A percentile compares a stretch with the other conserved stretches of the same genome.
Conservation (phyloP, 176 grass and related monocot species). For the Oropetium thomaeum region DNA sequence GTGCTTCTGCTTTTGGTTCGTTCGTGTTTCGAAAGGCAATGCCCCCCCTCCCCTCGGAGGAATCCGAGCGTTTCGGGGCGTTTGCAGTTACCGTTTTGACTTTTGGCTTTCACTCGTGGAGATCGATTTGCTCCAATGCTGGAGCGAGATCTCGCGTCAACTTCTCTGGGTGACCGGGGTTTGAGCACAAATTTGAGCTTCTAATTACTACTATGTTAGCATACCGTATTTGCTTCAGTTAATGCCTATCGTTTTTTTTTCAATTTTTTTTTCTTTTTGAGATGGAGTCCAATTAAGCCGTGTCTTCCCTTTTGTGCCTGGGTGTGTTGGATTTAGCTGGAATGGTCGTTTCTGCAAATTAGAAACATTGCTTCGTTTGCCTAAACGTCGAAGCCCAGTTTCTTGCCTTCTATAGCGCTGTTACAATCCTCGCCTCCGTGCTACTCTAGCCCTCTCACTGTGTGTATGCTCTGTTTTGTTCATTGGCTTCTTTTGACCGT, state of each 20-base stretch:
- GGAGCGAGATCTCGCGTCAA: slow-evolving; percentile 30
- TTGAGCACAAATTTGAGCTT: slow-evolving; percentile 13
- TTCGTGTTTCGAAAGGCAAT: background rate
- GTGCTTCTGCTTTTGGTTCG: no score
- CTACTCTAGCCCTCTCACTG: background rate
- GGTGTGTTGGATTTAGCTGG: background rate
- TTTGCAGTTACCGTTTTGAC: background rate
- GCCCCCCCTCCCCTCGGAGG: background rate
- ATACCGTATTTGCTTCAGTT: slow-evolving; percentile 2
- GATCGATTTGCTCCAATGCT: background rate
- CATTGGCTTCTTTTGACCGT: slow-evolving; percentile 1
- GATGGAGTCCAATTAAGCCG: background rate
- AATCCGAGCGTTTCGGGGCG: background rate
- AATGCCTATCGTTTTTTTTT: background rate
- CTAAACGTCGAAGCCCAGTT: background rate
- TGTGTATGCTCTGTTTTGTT: background rate
- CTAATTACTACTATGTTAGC: background rate
- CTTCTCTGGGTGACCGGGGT: background rate
- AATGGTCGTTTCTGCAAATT: background rate
- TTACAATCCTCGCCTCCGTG: background rate
- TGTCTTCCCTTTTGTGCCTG: background rate
- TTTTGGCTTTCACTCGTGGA: background rate
- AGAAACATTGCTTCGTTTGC: slow-evolving; percentile 6
- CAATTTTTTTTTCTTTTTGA: background rate
- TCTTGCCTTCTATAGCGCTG: background rate